Conservation (phyloP, 441 rosid species). For the Erodium texanum region DNA sequence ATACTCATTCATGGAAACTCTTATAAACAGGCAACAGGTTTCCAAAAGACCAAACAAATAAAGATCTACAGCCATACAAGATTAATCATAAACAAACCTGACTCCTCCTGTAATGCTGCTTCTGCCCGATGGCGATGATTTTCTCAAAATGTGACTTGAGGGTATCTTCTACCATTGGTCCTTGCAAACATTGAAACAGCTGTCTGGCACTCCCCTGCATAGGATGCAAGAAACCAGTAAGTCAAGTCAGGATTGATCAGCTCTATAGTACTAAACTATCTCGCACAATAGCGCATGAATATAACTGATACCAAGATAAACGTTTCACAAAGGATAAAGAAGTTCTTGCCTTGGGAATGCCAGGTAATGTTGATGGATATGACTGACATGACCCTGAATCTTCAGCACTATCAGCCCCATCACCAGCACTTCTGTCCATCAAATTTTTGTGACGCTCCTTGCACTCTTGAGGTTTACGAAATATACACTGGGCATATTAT, state of each 20-base stretch:
- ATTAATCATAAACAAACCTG: constrained; percentile 48
- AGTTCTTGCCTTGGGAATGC: constrained; percentile 83
- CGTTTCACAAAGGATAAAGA: not conserved
- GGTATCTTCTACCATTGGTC: constrained; percentile 96
- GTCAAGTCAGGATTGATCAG: constrained; percentile 19
- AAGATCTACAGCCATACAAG: constrained; percentile 2
- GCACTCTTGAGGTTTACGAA: constrained; percentile 87
- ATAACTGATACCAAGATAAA: not conserved
- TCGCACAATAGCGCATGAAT: constrained; percentile 12
- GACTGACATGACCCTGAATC: constrained; percentile 97
- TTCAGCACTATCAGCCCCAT: constrained; percentile 99
- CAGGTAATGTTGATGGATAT: constrained; percentile 98
- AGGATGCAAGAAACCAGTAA: constrained; percentile 25
- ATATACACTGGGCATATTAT: constrained; percentile 57
- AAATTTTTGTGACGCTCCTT: constrained; percentile 92
- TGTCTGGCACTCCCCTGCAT: constrained; percentile 98
- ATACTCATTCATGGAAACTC: not conserved
- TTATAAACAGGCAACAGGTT: not conserved
- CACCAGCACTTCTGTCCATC: constrained; percentile 83
- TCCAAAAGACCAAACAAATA: not conserved
- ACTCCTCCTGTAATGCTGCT: constrained; percentile 44
- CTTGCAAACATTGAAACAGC: constrained; percentile 92
- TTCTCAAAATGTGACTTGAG: constrained; percentile 95
- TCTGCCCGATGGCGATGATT: constrained; percentile 74
- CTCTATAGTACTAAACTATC: constrained; percentile 16